These are phyloP conservation scores for Ganoderma lucidum DNA, from an alignment of 1,284 basidiomycete species.

Conservation along the genomic window DNA sequence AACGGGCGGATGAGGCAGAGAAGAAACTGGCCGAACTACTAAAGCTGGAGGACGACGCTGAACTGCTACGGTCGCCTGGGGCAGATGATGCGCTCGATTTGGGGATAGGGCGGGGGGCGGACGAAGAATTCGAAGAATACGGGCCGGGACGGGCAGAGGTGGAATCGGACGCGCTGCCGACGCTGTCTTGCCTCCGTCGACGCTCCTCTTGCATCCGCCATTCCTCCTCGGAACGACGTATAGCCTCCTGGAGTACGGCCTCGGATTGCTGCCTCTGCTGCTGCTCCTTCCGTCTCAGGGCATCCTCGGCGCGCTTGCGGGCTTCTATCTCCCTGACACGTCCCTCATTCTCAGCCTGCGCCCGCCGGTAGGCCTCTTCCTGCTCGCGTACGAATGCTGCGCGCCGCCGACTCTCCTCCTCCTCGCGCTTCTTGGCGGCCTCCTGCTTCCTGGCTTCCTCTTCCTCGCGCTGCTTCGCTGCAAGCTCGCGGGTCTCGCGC, in stretches of 20 bases:
- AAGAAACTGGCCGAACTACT: slow-evolving; percentile 29
- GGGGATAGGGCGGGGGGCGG: slow-evolving; percentile 33
- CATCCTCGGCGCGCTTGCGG: slow-evolving; percentile 27
- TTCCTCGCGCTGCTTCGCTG: slow-evolving; percentile 16
- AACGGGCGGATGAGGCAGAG: slow-evolving; percentile 35
- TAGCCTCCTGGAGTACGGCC: slow-evolving; percentile 21
- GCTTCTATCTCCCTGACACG: slow-evolving; percentile 25
- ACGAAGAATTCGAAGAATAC: slow-evolving; percentile 30
- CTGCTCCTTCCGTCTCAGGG: slow-evolving; percentile 20
- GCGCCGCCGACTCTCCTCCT: slow-evolving; percentile 18
- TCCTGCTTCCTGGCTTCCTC: slow-evolving; percentile 21
- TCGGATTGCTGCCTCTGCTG: slow-evolving; percentile 19
- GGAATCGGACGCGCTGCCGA: slow-evolving; percentile 34
- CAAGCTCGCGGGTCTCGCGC: slow-evolving; percentile 19
- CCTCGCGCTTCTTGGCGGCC: slow-evolving; percentile 10
- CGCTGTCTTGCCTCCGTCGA: slow-evolving; percentile 39
- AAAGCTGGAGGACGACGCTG: slow-evolving; percentile 42
- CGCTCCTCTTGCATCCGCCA: slow-evolving; percentile 24
- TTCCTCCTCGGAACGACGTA: slow-evolving; percentile 28
- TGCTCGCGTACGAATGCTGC: slow-evolving; percentile 19
- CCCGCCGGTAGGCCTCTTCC: slow-evolving; percentile 30
- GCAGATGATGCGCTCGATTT: slow-evolving; percentile 35
- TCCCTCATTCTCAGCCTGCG: slow-evolving; percentile 21
- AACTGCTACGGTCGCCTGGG: slow-evolving; percentile 40
- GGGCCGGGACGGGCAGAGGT: slow-evolving; percentile 17